Percentiles rank a stretch among this genome's conserved stretches.
phyloP scores from a whole-genome alignment of 2,329 filamentous ascomycete species.

The Samsoniella hepiali region DNA sequence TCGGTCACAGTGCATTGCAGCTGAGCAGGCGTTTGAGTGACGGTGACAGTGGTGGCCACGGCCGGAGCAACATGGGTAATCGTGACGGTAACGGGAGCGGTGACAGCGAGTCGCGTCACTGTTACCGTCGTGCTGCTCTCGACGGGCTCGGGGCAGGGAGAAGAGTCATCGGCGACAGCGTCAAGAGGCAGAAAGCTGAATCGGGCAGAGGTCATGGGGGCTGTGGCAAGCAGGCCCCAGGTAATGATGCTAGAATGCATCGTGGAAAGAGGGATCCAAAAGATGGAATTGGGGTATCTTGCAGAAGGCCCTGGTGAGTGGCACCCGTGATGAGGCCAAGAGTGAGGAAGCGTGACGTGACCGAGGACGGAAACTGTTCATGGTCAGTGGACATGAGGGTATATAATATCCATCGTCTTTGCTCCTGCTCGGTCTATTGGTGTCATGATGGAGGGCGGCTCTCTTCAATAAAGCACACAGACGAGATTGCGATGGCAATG shows the following conservation, averaged over 20 bases:
- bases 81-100: slow-evolving; percentile 13
- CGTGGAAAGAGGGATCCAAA: slow-evolving; percentile 24
- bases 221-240: slow-evolving; percentile 28
- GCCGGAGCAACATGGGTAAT: slow-evolving; percentile 6
- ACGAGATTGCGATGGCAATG: slow-evolving; percentile 21
- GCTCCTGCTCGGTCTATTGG: neutral
- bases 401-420: slow-evolving; percentile 1
- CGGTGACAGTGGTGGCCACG: slow-evolving; percentile 24
- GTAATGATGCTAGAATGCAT: slow-evolving; percentile 23
- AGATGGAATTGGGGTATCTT: neutral
- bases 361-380: neutral
- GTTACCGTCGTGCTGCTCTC: slow-evolving; percentile 23
- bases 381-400: neutral
- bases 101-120: slow-evolving; percentile 23
- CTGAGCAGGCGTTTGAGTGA: slow-evolving; percentile 18
- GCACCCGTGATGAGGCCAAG: neutral
- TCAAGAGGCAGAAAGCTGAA: slow-evolving; percentile 24
- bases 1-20: slow-evolving; percentile 23
- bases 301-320: neutral
- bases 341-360: neutral
- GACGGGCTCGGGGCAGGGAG: slow-evolving; percentile 27
- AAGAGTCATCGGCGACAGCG: slow-evolving; percentile 27
- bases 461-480: slow-evolving; percentile 2
- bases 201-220: slow-evolving; percentile 28
- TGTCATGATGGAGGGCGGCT: neutral